Conservation (phyloP, 1,284 basidiomycete species). For the Gomphus bonarii region DNA sequence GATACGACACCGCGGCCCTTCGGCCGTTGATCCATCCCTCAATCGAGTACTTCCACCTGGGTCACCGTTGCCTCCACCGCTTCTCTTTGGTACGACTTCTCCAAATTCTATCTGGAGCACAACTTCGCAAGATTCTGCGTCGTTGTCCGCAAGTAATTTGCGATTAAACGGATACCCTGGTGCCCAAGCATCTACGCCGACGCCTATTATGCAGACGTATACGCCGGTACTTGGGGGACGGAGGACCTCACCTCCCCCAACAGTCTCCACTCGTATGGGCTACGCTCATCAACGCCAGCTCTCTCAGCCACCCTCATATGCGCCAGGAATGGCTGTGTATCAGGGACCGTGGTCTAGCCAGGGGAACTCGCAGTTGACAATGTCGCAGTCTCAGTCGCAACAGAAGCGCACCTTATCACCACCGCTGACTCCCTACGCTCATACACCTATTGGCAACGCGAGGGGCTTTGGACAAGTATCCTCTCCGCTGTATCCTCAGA, state of each 20-base stretch:
- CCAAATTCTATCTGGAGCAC: constrained; percentile 23
- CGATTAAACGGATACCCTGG: constrained; percentile 6
- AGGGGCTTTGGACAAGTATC: not conserved
- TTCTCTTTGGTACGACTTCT: constrained; percentile 23
- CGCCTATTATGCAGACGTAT: constrained; percentile 24
- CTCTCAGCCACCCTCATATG: not conserved
- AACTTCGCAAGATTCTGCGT: not conserved
- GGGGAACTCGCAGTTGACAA: not conserved
- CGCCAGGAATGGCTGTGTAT: not conserved
- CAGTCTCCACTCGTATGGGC: not conserved
- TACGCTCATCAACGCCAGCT: constrained; percentile 5
- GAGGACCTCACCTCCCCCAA: not conserved
- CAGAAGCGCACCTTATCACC: constrained; percentile 7
- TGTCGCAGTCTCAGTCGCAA: constrained; percentile 4
- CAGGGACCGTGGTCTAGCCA: constrained; percentile 2
- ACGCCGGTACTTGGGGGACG: not conserved
- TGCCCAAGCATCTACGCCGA: constrained; percentile 37
- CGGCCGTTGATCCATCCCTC: constrained; percentile 12
- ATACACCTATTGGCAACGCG: not conserved
- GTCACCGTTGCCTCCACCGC: constrained; percentile 19
- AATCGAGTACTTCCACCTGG: constrained; percentile 18
- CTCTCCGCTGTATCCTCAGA: constrained; percentile 1
- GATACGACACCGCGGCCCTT: constrained; percentile 1
- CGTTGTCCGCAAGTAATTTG: constrained; percentile 4
- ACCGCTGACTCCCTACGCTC: not conserved